Conservation (phyloP, 495 filamentous ascomycete species). For the Pyronema domesticum region DNA sequence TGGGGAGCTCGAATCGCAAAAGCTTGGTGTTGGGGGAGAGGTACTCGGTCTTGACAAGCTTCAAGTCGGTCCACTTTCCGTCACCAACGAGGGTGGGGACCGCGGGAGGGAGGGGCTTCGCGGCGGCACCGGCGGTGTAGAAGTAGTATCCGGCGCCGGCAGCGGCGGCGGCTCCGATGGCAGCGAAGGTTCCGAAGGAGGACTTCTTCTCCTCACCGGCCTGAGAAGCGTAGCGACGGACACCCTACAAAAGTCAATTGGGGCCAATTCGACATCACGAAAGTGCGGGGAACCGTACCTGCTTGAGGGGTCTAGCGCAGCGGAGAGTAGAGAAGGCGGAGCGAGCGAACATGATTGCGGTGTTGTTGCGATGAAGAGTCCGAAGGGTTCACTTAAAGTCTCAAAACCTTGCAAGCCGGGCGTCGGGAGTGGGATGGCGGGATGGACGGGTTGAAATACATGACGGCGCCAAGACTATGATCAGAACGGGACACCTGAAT, state of each 20-base stretch:
- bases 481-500: too few relatives aligned
- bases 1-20: constrained; percentile 66
- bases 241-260: background rate
- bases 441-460: too few relatives aligned
- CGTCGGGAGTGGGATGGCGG: too few relatives aligned
- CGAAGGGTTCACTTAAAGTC: too few relatives aligned
- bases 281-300: constrained; percentile 1
- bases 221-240: constrained; percentile 14
- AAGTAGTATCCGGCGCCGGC: constrained; percentile 36
- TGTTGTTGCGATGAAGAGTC: background rate
- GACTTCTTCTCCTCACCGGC: constrained; percentile 9
- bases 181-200: constrained; percentile 26
- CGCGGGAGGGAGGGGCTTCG: constrained; percentile 28
- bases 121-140: constrained; percentile 26
- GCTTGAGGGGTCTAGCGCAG: constrained; percentile 9
- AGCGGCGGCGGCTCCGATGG: constrained; percentile 24
- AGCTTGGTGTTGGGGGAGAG: constrained; percentile 84
- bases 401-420: too few relatives aligned
- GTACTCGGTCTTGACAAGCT: constrained; percentile 50
- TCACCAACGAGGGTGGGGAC: constrained; percentile 54
- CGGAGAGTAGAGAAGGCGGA: constrained; percentile 12
- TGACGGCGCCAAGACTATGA: too few relatives aligned
- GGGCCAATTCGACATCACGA: background rate
- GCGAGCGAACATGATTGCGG: constrained; percentile 18
- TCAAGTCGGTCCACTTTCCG: constrained; percentile 52